Evolutionary conservation across 495 filamentous ascomycete species (phyloP).

Genomic region (Xylaria bambusicola): DNA sequence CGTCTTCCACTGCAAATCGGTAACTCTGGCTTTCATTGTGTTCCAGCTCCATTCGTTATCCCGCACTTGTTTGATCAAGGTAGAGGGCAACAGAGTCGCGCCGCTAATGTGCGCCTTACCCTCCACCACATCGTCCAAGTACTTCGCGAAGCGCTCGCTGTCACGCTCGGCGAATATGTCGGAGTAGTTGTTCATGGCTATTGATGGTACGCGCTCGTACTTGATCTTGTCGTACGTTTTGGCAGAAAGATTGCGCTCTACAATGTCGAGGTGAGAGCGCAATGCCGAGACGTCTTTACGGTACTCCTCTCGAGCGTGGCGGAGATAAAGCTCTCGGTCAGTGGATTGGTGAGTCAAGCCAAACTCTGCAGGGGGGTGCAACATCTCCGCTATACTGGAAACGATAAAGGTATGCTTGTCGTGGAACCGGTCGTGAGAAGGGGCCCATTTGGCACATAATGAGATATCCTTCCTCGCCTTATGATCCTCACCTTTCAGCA

Average conservation of each 20-base stretch:
- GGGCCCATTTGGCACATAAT: constrained; percentile 55
- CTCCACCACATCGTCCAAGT: constrained; percentile 45
- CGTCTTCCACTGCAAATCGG: constrained; percentile 49
- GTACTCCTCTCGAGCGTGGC: constrained; percentile 46
- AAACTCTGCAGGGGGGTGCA: constrained; percentile 29
- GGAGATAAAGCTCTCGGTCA: constrained; percentile 45
- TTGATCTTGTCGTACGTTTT: constrained; percentile 43
- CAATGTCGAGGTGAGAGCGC: constrained; percentile 25
- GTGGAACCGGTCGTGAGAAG: constrained; percentile 44
- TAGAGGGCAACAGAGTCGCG: constrained; percentile 45
- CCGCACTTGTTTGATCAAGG: constrained; percentile 30
- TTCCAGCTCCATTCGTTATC: not conserved
- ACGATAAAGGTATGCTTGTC: constrained; percentile 52
- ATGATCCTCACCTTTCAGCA: constrained; percentile 33
- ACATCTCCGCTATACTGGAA: constrained; percentile 49
- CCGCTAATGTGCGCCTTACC: constrained; percentile 43
- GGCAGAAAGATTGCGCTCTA: constrained; percentile 46
- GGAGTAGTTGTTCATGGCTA: constrained; percentile 51
- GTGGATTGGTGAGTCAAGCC: constrained; percentile 11
- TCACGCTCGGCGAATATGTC: constrained; percentile 45
- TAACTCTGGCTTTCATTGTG: constrained; percentile 26
- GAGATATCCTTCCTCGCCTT: constrained; percentile 40
- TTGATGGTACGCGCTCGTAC: constrained; percentile 48
- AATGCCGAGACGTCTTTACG: constrained; percentile 40
- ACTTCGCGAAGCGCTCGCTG: constrained; percentile 40